Evolutionary conservation across 176 grass and related monocot species (phyloP).

Genomic region (Oryza rufipogon): DNA sequence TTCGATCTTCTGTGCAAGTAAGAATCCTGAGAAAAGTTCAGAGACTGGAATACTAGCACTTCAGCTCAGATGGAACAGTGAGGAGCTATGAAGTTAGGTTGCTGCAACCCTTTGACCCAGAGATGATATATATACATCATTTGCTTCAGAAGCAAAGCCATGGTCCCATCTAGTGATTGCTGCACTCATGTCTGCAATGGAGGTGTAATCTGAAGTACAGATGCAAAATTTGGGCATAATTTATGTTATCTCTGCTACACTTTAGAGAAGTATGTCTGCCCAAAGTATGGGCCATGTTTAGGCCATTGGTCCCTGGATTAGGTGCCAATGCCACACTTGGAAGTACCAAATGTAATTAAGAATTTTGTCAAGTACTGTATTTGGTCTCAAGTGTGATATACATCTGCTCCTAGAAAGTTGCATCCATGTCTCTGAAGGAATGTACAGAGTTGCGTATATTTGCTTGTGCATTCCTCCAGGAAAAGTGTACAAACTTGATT

Average conservation of each 20-base stretch:
- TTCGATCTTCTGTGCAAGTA: not conserved
- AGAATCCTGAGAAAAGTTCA: not conserved
- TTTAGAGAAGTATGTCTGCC: slow-evolving; percentile 49
- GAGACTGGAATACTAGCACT: not conserved
- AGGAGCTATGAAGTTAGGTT: slow-evolving; percentile 36
- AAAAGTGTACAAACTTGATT: not conserved
- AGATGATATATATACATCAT: slow-evolving; percentile 42
- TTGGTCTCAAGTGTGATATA: slow-evolving; percentile 31
- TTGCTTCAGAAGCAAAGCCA: slow-evolving; percentile 2
- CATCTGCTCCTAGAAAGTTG: slow-evolving; percentile 50
- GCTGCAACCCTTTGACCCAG: slow-evolving; percentile 47
- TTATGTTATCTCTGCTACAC: slow-evolving; percentile 41
- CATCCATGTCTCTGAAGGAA: slow-evolving; percentile 40
- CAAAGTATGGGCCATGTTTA: slow-evolving; percentile 49
- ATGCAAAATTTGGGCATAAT: slow-evolving; percentile 37
- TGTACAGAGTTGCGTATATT: slow-evolving; percentile 41
- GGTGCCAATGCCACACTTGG: slow-evolving; percentile 38
- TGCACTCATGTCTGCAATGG: slow-evolving; percentile 54
- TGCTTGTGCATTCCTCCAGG: slow-evolving; percentile 30
- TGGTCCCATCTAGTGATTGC: slow-evolving; percentile 43
- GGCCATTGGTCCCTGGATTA: slow-evolving; percentile 54
- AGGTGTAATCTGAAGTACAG: slow-evolving; percentile 40
- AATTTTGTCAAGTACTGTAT: slow-evolving; percentile 33
- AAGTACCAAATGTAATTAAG: slow-evolving; percentile 43
- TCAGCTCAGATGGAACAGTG: slow-evolving; percentile 34